Percentiles rank a stretch among this genome's conserved stretches.
These are phyloP conservation scores for Sarocladiaceae sp. DNA, from an alignment of 2,329 filamentous ascomycete species.

Conservation along the genomic window DNA sequence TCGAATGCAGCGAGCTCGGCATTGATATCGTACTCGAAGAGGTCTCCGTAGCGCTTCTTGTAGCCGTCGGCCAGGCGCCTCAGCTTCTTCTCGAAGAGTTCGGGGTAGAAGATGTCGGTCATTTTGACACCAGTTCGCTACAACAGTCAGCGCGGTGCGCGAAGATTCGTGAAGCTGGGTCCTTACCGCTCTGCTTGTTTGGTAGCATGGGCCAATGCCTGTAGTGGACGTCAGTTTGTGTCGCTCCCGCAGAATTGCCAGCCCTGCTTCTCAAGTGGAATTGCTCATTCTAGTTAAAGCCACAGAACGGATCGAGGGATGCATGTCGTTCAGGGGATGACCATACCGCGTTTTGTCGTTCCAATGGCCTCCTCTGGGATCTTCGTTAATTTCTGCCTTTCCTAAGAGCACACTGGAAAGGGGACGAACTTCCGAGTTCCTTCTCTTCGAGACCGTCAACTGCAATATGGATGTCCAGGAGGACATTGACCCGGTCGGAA, in stretches of 20 bases:
- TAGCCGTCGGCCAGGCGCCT: slow-evolving; percentile 53
- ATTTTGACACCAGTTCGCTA: slow-evolving; percentile 63
- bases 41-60: slow-evolving; percentile 65
- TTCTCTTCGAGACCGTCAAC: slow-evolving; percentile 66
- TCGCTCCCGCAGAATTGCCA: too few species aligned
- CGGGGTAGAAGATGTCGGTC: slow-evolving; percentile 63
- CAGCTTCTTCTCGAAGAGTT: slow-evolving; percentile 63
- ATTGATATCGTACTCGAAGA: slow-evolving; percentile 59
- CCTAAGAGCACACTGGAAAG: slow-evolving; percentile 15
- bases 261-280: too few species aligned
- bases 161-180: slow-evolving; percentile 13
- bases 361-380: slow-evolving; percentile 25
- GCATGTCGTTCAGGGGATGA: slow-evolving; percentile 11
- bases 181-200: slow-evolving; percentile 23
- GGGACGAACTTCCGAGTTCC: slow-evolving; percentile 35
- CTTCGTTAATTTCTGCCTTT: slow-evolving; percentile 22
- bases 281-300: too few species aligned
- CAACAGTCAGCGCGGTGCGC: slow-evolving; percentile 18
- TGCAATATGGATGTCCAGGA: slow-evolving; percentile 61
- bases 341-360: slow-evolving; percentile 31
- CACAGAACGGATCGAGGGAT: too few species aligned
- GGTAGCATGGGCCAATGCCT: slow-evolving; percentile 36
- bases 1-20: slow-evolving; percentile 63
- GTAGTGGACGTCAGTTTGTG: slow-evolving; percentile 18
- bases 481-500: slow-evolving; percentile 58